Evolutionary conservation across 2,329 filamentous ascomycete species (phyloP), one percentile per base, ranked within the genome.

Genomic region (Botrytis hyacinthi): DNA sequence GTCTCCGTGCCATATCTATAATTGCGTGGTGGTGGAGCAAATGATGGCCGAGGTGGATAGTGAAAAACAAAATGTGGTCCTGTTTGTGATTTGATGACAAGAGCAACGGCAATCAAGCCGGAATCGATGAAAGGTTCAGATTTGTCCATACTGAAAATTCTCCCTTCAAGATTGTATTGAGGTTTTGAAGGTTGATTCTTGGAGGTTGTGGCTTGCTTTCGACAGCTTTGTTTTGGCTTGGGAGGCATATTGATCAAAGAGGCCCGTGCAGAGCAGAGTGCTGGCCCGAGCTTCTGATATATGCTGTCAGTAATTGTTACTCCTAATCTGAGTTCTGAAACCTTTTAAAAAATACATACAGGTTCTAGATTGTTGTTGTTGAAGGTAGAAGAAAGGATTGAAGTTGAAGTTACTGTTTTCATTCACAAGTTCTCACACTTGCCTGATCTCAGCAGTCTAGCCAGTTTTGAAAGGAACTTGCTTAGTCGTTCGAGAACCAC

Each of bases 61-160:
- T 97, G 93, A 82, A 95, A 97, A 78, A 96, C 92, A 78, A 96
- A 92, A 76, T 90, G 89, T 42, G 94, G 92, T 26, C 94, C 93
- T 78, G 93, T 92, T 76, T 92, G 90, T 48, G 92, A 93, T 76
- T 92, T 77, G 57, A 81, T 79, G 29, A 80, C 76, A 20, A 82
- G 73, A 3, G 78, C 78, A 60, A 81, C 76, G 22, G 78, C 78
- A 62, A 79, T 82, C 66, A 91, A 85, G 75, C 86, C 87, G 61
- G 87, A 85, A 77, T 88, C 86, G 26, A 77, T 51, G 29, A 71
- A 72, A 12, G 71, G 71, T 16, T 70, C 59, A 12, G 35, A 51
- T 57, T 73, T 70, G 35, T 73, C 46, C 66, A 73, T 73, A 26
- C 44, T 70, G 46, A 57, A 63, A 2, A 57, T 12, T 62, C 57